Evolutionary conservation across 108 stramenopile genomes (phyloP).

Genomic region (Nannochloropsis salina): DNA sequence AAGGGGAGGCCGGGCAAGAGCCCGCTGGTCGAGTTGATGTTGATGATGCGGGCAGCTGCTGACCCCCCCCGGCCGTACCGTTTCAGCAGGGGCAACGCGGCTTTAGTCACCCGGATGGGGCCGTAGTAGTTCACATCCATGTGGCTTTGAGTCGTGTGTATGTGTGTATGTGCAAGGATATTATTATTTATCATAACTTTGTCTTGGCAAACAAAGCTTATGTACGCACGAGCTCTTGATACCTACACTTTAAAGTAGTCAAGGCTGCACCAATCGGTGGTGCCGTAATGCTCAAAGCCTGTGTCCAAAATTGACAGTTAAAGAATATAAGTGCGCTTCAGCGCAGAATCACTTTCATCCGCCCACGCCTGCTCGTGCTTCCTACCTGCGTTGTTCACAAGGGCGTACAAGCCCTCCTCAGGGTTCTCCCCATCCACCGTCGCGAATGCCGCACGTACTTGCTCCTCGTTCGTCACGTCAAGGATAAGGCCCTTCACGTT

Average conservation of each 20-base stretch:
- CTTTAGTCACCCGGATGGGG: background rate
- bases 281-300: background rate
- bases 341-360: background rate
- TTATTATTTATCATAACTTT: too few species aligned
- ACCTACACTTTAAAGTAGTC: background rate
- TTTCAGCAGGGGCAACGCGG: background rate
- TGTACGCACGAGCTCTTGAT: background rate
- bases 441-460: background rate
- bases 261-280: background rate
- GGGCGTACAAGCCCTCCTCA: background rate
- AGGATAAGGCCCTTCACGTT: background rate
- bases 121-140: constrained; percentile 16
- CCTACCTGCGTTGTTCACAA: background rate
- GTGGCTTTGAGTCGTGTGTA: background rate
- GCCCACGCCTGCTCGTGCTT: background rate
- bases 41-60: background rate
- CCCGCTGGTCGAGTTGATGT: constrained; percentile 14
- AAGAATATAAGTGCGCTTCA: background rate
- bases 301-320: background rate
- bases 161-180: too few species aligned
- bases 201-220: too few species aligned
- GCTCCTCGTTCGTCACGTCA: constrained; percentile 9
- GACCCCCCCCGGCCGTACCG: background rate
- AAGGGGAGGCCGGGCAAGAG: background rate
- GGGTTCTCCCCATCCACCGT: constrained; percentile 9